Evolutionary conservation across 2,329 filamentous ascomycete genomes (phyloP), one percentile per base, ranked within the genome.

Genomic region (Colletotrichum lupini): DNA sequence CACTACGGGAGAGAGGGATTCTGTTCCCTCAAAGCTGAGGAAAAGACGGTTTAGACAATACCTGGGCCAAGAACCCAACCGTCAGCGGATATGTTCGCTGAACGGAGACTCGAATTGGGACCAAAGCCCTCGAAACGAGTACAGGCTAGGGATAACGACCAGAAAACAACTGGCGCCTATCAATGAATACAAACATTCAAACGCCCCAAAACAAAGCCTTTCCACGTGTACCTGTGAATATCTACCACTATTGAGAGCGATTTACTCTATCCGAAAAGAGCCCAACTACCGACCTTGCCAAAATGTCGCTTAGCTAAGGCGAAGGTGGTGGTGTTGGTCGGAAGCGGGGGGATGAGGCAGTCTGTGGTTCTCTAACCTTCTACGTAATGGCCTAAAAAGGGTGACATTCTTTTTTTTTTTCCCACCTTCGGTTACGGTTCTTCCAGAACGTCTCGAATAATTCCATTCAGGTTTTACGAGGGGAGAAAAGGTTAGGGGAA

Each of bases 11-110:
- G 42, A 71, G 52, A 66, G 42, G 30, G 9, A 60, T 28, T 59
- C 35, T 37, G 19, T 49, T 24, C 66, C 28, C 16, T 26, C 11
- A 11, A 30, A 24, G n/a, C 32, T 58, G n/a, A 67, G 52, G 66
- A 56, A 64, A 68, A 74, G 56, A 73, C 14, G 59, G 68, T 24
- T 37, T 75, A 75, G 73, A 75, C 70, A 70, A 70, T 74, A 74
- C 60, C 70, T 66, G 70, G 70, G 65, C 62, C 49, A 63, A 73
- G n/a, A 73, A 58, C 73, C 70, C 66, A 61, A 53, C 30, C n/a
- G 22, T 22, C 56, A 46, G 24, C 46, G 60, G 37, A 63, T 49
- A 30, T 30, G 24, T 16, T 30, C n/a, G 52, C 3, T 53, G 46
- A 35, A 28, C 28, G 26, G 59, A 32, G 28, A 32, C 8, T 28